phyloP scores from a whole-genome alignment of 1,139 yeast species.

The Magnusiomyces ingens region DNA sequence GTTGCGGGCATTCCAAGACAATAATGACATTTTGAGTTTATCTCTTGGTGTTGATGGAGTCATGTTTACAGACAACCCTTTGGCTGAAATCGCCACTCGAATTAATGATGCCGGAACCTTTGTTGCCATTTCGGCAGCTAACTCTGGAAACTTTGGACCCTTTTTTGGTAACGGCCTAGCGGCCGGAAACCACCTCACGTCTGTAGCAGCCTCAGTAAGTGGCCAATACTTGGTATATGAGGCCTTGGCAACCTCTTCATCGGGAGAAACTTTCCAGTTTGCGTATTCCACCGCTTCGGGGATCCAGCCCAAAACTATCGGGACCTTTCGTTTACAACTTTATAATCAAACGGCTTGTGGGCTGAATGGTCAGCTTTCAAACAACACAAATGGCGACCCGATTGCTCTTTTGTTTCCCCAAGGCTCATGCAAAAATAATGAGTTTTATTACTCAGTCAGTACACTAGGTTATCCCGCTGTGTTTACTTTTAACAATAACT shows the following conservation, averaged over 20 bases:
- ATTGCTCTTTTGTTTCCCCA: not conserved
- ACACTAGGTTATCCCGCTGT: not conserved
- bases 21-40: constrained; percentile 16
- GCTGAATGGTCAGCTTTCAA: not conserved
- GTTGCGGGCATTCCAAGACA: constrained; percentile 15
- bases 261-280: not conserved
- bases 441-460: not conserved
- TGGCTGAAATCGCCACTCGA: constrained; percentile 13
- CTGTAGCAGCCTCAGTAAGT: constrained; percentile 6
- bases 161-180: constrained; percentile 3
- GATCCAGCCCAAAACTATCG: constrained; percentile 7
- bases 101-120: constrained; percentile 15
- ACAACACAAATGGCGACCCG: not conserved
- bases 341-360: not conserved
- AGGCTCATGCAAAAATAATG: not conserved
- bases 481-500: not conserved
- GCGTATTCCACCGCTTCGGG: constrained; percentile 9
- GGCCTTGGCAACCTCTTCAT: not conserved
- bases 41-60: constrained; percentile 15
- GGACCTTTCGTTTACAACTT: constrained; percentile 9
- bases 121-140: constrained; percentile 19
- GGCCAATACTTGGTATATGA: not conserved
- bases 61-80: constrained; percentile 15
- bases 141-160: constrained; percentile 5
- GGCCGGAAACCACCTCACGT: constrained; percentile 1